Conservation (phyloP, 2,329 filamentous ascomycete genomes). For the Fusarium nodosum region DNA sequence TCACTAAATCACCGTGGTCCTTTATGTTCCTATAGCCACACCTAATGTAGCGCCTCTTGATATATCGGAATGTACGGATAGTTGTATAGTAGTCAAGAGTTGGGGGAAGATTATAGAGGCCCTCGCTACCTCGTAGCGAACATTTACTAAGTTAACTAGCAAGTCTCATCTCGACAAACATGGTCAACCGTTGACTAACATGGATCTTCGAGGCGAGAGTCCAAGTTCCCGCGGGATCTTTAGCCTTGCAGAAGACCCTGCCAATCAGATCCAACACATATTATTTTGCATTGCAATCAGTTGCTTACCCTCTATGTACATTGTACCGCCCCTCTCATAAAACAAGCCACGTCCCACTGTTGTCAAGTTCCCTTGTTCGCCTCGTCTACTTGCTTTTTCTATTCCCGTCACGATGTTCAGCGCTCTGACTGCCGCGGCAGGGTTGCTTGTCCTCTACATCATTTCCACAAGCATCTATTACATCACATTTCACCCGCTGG, state of each 20-base stretch:
- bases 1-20: neutral
- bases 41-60: fast-evolving
- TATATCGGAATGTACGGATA: neutral
- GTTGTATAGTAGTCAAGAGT: fast-evolving
- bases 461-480: slow-evolving; percentile 6
- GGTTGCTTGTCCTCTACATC: slow-evolving; percentile 7
- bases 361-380: neutral
- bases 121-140: fast-evolving
- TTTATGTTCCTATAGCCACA: neutral
- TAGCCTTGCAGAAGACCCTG: no score
- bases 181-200: neutral
- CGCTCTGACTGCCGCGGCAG: neutral
- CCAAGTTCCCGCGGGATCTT: neutral
- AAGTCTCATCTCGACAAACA: neutral
- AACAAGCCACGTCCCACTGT: neutral
- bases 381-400: neutral
- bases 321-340: neutral
- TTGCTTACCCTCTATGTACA: no score
- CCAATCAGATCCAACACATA: neutral
- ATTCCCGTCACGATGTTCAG: neutral
- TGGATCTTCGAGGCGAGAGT: neutral
- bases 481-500: slow-evolving; percentile 24
- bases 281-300: neutral
- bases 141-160: neutral
- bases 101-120: fast-evolving